Base-by-base conservation (phyloP, 331 rosid species). In the Acacia pycnantha region DNA sequence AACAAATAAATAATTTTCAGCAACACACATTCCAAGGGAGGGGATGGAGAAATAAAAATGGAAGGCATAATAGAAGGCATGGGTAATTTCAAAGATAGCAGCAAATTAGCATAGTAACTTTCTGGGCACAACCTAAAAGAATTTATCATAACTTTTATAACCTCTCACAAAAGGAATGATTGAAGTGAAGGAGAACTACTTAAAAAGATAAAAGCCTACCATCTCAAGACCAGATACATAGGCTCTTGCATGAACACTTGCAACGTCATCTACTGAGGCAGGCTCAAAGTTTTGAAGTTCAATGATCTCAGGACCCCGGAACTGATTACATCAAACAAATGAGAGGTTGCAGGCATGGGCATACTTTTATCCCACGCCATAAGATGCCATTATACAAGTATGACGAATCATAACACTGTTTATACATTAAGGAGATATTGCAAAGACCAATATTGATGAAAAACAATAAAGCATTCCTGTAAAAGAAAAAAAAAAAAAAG, bases 221-320 rank as follows among this genome's bases (percentile, higher is more conserved):
- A 90, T 92, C 88, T 95, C 98, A 83, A 95, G 98, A 85, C 97
- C 94, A 74, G 84, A 73, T 27, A 95, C 87, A 84, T 93, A 95
- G 66, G 89, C 81, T 84, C 88, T 91, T 43, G 97, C 80, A 83
- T 95, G 99, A 88, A 95, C 94, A 51, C 94, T 90, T 79, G 92
- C 91, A 80, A 93, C 84, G 84, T 93, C 97, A 79, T 95, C 96
- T 7, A 91, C 74, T 5, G 91, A 87, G 67, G 99, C 99, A 26
- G 97, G 90, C 83, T 84, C 84, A 81, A 93, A 90, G 82, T 82
- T 61, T 73, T 86, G 84, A 81, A 95, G 94, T 88, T 93, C 84
- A 78, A 90, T 29, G 50, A 95, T 82, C 82, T 90, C 89, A 2
- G 92, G 84, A 83, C 97, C 91, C 61, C 91, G 94, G 58, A 95